Evolutionary conservation across 2,329 filamentous ascomycete species (phyloP), one percentile per base, ranked within the genome.

Genomic region (Pleomassaria siparia): DNA sequence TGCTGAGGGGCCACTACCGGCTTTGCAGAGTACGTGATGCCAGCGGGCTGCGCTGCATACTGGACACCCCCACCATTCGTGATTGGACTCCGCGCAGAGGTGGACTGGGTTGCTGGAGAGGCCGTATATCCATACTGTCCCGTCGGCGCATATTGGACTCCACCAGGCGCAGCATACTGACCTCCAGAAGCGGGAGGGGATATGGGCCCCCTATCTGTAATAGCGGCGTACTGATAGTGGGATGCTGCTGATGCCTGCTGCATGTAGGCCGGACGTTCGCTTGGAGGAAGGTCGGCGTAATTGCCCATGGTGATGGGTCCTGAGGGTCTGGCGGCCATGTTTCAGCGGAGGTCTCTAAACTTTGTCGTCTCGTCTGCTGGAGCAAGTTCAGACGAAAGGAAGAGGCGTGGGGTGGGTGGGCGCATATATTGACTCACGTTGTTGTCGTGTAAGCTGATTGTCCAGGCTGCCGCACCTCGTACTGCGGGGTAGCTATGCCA

Each of bases 1-100:
- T 52, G 63, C 25, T 47, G 47, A 36, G 33, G 21, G 46, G 53
- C 24, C 30, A 48, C 60, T 20, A 72, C 62, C 13, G 71, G 72
- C 48, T 69, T 71, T 25, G 72, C 56, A n/a, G 64, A 75, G 56
- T 74, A 77, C 8, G 66, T 74, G 46, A 76, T 67, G 26, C 70
- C 69, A 8, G 69, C 61, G 2, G 74, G 72, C 16, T 68, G 49
- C 16, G 61, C 60, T 11, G 74, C 71, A 59, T 77, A 78, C 51
- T 74, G 67, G 50, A 66, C 68, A 39, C 51, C 46, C 20, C 56
- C 53, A 24, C 56, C 41, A 2, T n/a, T n/a, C n/a, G 29, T 18
- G 30, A 16, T 20, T 33, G 58, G 55, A 18, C 58, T 62, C 32
- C 65, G 51, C 15, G 55, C 47, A 6, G 58, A 58, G 11, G 54